These are phyloP conservation scores for Ramaria sp. DNA, from an alignment of 768 basidiomycete species.

Conservation along the genomic window DNA sequence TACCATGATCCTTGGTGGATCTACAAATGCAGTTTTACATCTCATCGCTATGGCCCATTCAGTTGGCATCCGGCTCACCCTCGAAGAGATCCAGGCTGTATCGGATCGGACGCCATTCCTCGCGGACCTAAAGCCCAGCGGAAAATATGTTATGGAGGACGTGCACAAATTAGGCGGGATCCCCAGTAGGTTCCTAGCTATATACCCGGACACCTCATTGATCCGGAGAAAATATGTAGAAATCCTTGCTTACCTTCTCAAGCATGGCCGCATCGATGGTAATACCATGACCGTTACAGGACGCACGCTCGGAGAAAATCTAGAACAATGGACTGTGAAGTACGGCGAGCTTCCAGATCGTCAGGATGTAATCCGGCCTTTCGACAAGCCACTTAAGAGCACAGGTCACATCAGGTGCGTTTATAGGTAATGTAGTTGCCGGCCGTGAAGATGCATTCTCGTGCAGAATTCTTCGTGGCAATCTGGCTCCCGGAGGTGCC, in stretches of 20 bases:
- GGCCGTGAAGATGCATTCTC: conserved; percentile 1
- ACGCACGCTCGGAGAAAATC: conserved; percentile 80
- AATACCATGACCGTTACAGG: conserved; percentile 88
- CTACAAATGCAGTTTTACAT: conserved; percentile 95
- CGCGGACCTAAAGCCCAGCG: conserved; percentile 93
- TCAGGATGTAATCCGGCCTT: conserved; percentile 83
- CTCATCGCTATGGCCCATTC: conserved; percentile 95
- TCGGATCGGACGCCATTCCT: conserved; percentile 91
- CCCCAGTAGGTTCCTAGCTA: conserved; percentile 52
- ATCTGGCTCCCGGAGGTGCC: conserved; percentile 90
- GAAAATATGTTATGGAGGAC: conserved; percentile 98
- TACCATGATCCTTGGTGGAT: conserved; percentile 95
- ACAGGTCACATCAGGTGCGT: conserved; percentile 82
- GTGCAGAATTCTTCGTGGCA: conserved; percentile 76
- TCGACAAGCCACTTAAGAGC: conserved; percentile 78
- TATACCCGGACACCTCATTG: conserved; percentile 4
- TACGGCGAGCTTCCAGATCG: conserved; percentile 59
- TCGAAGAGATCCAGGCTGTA: conserved; percentile 91
- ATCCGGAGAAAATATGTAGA: conserved; percentile 30
- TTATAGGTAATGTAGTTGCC: neutral
- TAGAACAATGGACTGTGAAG: conserved; percentile 78
- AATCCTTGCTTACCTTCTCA: conserved; percentile 75
- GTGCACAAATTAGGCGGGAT: conserved; percentile 93
- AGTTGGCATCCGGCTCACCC: conserved; percentile 75
- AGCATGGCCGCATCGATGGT: conserved; percentile 83